Percentiles rank a stretch among this genome's conserved stretches.
Evolutionary conservation across 1,284 basidiomycete species (phyloP).

Genomic region (Cutaneotrichosporon cavernicola): DNA sequence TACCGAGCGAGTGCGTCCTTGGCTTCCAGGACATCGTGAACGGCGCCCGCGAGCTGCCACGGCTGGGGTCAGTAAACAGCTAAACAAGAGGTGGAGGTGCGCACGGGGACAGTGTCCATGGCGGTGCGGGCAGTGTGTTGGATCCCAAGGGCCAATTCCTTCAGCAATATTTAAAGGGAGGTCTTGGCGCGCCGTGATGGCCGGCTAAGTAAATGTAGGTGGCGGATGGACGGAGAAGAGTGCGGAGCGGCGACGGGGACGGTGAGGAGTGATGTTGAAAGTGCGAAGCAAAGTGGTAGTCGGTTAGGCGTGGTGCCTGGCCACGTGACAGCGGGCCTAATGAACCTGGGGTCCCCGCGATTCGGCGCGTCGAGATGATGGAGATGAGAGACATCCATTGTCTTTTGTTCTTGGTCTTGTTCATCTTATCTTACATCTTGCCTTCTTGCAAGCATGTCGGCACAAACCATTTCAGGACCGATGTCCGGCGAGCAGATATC

Average conservation of each 20-base stretch:
- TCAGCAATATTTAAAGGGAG: constrained; percentile 7
- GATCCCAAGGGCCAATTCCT: constrained; percentile 13
- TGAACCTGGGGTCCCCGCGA: neutral
- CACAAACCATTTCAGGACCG: neutral
- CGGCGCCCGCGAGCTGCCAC: constrained; percentile 32
- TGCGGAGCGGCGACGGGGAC: neutral
- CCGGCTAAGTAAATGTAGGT: neutral
- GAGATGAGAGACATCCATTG: neutral
- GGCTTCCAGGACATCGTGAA: constrained; percentile 34
- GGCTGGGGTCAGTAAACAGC: constrained; percentile 16
- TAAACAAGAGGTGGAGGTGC: constrained; percentile 13
- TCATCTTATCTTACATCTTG: neutral
- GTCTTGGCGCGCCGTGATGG: neutral
- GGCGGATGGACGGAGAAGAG: constrained; percentile 12
- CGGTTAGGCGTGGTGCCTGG: neutral
- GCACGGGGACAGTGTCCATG: constrained; percentile 33
- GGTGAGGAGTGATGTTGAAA: constrained; percentile 4
- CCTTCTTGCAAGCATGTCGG: neutral
- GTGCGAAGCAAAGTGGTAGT: neutral
- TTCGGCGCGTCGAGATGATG: neutral
- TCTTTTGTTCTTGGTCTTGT: neutral
- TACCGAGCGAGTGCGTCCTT: constrained; percentile 32
- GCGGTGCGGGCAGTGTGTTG: constrained; percentile 16
- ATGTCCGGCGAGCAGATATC: constrained; percentile 1
- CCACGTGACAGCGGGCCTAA: neutral